Base-by-base conservation (phyloP, 495 filamentous ascomycete genomes). In the Polyplosphaeria fusca region DNA sequence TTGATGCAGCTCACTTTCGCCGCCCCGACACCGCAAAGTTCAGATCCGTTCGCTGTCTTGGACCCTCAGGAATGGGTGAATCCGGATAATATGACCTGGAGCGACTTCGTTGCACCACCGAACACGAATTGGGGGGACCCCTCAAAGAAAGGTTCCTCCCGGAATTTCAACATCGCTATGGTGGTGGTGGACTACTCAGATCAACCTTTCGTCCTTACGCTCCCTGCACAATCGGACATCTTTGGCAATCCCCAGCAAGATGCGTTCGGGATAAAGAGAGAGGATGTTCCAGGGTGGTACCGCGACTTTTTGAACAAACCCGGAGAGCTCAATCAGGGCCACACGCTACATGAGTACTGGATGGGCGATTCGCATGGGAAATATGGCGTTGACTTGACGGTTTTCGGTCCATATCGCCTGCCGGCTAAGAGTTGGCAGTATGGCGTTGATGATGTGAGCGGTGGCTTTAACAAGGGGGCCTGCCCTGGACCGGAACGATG, bases 331-430 rank as follows among this genome's bases (percentile, higher is more conserved):
- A 76, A 76, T 52, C 61, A 55, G 18, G 65, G 63, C 4, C 73
- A 71, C 41, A 76, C 73, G 16, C 52, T 76, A 16, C 72, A 76
- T 50, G 72, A 74, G 54, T 76, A 76, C 48, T 76, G 73, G 73
- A 76, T 74, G 72, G 71, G 67, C 22, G 73, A 76, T 48, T 74
- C 72, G 1, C 60, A 61, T 19, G 73, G 73, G 2, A 61, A 67
- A 19, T 76, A 68, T 38, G 73, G 73, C 35, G 73, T 76, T 12
- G 72, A 76, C 48, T 51, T 76, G 43, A 74, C 73, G 3, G 68
- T 69, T 2, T 76, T 74, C 45, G 73, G 73, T 4, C 66, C 72
- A 4, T 76, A 76, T 35, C 49, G 55, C 5, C 24, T 76, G 51
- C 73, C 72, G 7, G 42, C 42, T 7, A 42, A 48, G 43, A 42